These are phyloP conservation scores for Anthracocystis setariae DNA, from an alignment of 1,284 basidiomycete genomes.

Conservation along the genomic window DNA sequence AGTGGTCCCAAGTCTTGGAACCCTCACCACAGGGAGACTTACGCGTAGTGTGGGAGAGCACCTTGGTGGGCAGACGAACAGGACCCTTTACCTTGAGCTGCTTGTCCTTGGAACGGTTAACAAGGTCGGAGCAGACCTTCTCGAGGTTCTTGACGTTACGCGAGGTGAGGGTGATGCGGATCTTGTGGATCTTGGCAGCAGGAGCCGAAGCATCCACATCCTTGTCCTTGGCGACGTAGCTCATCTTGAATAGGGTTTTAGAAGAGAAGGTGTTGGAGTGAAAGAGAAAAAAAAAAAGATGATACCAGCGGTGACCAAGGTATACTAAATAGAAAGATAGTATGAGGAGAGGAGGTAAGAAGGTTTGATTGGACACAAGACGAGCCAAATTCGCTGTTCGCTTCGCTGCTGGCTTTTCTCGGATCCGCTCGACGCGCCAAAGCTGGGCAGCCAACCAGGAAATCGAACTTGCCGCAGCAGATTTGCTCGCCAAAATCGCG, in stretches of 20 bases:
- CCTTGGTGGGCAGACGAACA: constrained; percentile 98
- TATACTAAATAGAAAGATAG: constrained; percentile 44
- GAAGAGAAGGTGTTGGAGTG: constrained; percentile 69
- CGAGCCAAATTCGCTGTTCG: constrained; percentile 16
- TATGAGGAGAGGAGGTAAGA: constrained; percentile 38
- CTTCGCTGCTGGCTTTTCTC: no score
- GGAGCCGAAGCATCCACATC: constrained; percentile 78
- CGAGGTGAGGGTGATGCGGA: constrained; percentile 97
- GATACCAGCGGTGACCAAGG: constrained; percentile 70
- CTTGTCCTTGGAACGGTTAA: constrained; percentile 99
- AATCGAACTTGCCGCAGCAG: constrained; percentile 49
- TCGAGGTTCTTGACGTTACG: constrained; percentile 98
- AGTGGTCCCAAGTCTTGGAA: constrained; percentile 99
- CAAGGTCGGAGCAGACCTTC: constrained; percentile 96
- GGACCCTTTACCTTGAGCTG: constrained; percentile 99
- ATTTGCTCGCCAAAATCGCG: not conserved
- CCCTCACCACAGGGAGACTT: constrained; percentile 85
- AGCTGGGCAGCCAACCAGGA: constrained; percentile 10
- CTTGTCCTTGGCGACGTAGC: constrained; percentile 99
- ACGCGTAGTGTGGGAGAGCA: constrained; percentile 97
- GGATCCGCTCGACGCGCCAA: no score
- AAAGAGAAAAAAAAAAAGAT: constrained; percentile 64
- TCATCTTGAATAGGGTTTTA: constrained; percentile 77
- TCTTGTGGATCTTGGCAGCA: constrained; percentile 96
- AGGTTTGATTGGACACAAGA: constrained; percentile 8